Evolutionary conservation across 169 alveolate genomes (phyloP), one percentile per base, ranked within the genome.

Genomic region (Theileria luwenshuni): DNA sequence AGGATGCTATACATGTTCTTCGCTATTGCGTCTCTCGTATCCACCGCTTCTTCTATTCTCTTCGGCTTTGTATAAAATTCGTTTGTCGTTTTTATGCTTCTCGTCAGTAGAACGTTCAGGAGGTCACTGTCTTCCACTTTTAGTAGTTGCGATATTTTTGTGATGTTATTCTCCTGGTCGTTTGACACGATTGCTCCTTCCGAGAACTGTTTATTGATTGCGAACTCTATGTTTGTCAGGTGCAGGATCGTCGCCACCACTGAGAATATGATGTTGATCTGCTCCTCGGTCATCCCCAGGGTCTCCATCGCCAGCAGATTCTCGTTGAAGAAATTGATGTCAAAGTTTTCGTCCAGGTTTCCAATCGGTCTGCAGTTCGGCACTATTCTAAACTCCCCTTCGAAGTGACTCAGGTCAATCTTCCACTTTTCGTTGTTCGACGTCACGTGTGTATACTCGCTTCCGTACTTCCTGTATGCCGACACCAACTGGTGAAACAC

Each of bases 11-110:
- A 98, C 33, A 98, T 83, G 64, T 94, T 97, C 84, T 97, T 96
- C 7, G 99, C 97, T 51, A 97, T 85, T 10, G 99, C 96, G 87
- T 97, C 99, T 77, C 99, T 90, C 10, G 86, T 84, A 54, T 85
- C 93, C 49, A 76, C 86, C 0, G 97, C 96, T 69, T 92, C 93
- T 62, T 83, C 90, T 23, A 86, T 76, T 25, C 84, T 80, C 54
- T 91, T 85, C 33, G 92, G 92, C 76, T 92, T 94, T 35, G 91
- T 90, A 69, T 83, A 85, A 71, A 86, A 90, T 27, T 89, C 94
- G 41, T 84, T 76, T 27, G 81, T 83, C 19, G 94, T 90, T 25
- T 79, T 81, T 54, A 90, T 90, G 30, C 93, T 90, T 51, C 90
- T 76, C 38, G 84, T 81, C 74, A 87, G 76, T 30, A 90, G 86